A percentile compares a stretch with the other conserved stretches of the same genome.
These are phyloP conservation scores for Citrus reticulata DNA, from an alignment of 345 rosid genomes.

Conservation along the genomic window DNA sequence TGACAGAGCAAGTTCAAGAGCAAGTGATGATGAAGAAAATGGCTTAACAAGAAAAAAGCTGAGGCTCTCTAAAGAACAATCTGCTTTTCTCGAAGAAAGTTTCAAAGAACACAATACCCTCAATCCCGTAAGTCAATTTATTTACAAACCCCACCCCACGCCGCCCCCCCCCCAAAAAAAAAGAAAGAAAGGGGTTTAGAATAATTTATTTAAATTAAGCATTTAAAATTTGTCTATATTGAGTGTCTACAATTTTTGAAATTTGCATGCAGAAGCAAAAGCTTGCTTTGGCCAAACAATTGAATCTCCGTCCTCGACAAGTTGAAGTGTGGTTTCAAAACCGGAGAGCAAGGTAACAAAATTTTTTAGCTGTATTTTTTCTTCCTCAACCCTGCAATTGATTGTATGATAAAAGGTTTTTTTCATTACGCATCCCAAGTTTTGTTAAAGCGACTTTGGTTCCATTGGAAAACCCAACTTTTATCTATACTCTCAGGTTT, in stretches of 20 bases:
- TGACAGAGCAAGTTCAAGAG: constrained; percentile 63
- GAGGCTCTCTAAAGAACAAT: constrained; percentile 83
- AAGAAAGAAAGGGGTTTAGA: neutral
- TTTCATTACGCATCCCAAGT: no score
- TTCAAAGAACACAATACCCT: constrained; percentile 89
- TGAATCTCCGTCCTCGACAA: constrained; percentile 91
- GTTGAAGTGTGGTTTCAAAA: constrained; percentile 99
- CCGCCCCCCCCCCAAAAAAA: no score
- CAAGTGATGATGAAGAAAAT: constrained; percentile 86
- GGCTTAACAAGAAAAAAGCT: constrained; percentile 91
- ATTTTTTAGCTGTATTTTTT: no score
- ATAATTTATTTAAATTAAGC: neutral
- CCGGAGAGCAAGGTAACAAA: constrained; percentile 79
- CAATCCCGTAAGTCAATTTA: constrained; percentile 62
- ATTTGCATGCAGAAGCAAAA: constrained; percentile 60
- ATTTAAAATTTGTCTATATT: no score
- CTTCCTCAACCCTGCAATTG: no score
- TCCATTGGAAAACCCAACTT: no score
- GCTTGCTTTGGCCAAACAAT: constrained; percentile 74
- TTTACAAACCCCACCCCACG: no score
- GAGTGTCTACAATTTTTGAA: neutral
- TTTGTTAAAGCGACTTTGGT: no score
- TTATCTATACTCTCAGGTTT: no score
- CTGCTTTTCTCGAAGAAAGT: constrained; percentile 93
- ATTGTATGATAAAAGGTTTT: no score